Base-by-base conservation (phyloP, 2,329 filamentous ascomycete species). In the Aureobasidium lini region DNA sequence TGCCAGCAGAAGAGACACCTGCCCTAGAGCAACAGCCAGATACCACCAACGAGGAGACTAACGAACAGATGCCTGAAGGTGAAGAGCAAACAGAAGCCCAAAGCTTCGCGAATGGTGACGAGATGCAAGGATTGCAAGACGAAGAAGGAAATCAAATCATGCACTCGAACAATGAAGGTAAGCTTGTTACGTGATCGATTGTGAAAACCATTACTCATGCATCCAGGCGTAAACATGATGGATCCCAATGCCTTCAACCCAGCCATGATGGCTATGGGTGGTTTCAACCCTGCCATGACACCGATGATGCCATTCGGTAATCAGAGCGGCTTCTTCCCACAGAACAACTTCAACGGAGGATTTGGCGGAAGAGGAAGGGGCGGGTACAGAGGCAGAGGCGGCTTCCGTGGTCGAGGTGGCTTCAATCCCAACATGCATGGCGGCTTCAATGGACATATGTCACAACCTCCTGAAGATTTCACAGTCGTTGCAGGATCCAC, bases 341-440 rank as follows among this genome's bases (percentile, higher is more conserved):
- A 54, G 4, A 57, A 57, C 39, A 56, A 61, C 32, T 57, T 57
- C 31, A 32, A 28, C 10, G 42, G 23, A 29, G 43, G 40, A 36
- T 60, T 56, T 18, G 43, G 37, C 9, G 40, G 42, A 28, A 49
- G 59, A 44, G 59, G 59, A 43, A 61, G 59, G 39, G 59, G 59
- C 18, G 59, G 59, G 10, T 61, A 39, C 46, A 73, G 77, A 60
- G 78, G 78, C 60, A 74, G 77, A 60, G 79, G 80, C 60, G 75
- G 76, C 34, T 79, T 76, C 62, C 50, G 50, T 28, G 67, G 73
- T 59, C 74, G 75, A 39, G 72, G 63, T 57, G 69, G 70, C 69
- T 63, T 64, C 64, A 49, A 48, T 23, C 10, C 44, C 57, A 57
- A 39, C 34, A 44, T 53, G 46, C 57, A 59, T 36, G 65, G 64